These are phyloP conservation scores for Corniculantispora saksenae DNA, from an alignment of 2,329 filamentous ascomycete species.

Conservation along the genomic window DNA sequence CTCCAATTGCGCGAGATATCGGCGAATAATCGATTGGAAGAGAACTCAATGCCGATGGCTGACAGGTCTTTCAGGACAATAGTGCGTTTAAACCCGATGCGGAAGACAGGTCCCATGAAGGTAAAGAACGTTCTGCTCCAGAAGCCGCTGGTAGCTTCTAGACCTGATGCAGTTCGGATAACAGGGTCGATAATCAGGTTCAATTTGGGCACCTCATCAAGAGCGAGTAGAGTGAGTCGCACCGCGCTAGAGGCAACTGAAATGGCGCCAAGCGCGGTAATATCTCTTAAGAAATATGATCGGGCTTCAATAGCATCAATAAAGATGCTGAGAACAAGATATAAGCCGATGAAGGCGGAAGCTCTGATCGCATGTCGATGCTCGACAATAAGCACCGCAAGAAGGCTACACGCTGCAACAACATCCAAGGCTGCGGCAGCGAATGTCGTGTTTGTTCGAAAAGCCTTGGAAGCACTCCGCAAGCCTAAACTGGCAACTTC, in stretches of 20 bases:
- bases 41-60: neutral
- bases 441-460: neutral
- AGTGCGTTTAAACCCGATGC: neutral
- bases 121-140: neutral
- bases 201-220: neutral
- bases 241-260: neutral
- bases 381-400: neutral
- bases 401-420: neutral
- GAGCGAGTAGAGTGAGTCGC: neutral
- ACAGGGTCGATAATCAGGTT: neutral
- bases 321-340: neutral
- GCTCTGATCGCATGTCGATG: neutral
- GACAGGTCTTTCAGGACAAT: neutral
- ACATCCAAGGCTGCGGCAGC: neutral
- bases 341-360: neutral
- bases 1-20: neutral
- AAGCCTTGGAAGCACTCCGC: neutral
- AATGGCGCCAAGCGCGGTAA: neutral
- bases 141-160: neutral
- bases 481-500: neutral
- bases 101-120: neutral
- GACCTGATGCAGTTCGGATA: neutral
- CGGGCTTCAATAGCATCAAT: conserved; percentile 1
- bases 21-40: neutral
- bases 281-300: neutral